Evolutionary conservation across 148 eudicot species (phyloP).

Genomic region (Spergularia bocconei): DNA sequence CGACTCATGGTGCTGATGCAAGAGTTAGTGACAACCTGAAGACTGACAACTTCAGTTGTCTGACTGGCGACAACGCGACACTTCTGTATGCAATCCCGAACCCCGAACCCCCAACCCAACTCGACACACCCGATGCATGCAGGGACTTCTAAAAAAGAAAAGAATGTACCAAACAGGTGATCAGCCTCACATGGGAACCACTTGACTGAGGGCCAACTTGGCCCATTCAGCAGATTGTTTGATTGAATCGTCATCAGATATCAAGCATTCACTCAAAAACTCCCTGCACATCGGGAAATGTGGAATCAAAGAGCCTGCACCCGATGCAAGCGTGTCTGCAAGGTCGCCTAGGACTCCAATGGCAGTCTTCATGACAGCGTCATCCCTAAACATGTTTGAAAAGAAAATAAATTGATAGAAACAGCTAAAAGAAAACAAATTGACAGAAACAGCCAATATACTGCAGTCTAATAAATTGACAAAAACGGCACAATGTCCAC

Average conservation of each 20-base stretch:
- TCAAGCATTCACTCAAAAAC: slow-evolving; percentile 76
- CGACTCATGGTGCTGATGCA: slow-evolving; percentile 46
- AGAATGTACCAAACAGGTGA: slow-evolving; percentile 42
- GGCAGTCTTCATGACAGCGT: slow-evolving; percentile 84
- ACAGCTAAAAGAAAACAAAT: not conserved
- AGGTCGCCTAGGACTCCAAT: slow-evolving; percentile 96
- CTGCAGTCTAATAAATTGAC: not conserved
- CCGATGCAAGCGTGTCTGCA: slow-evolving; percentile 83
- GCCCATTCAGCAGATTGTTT: slow-evolving; percentile 99
- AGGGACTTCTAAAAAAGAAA: slow-evolving; percentile 52
- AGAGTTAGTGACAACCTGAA: slow-evolving; percentile 57
- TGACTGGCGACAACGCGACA: slow-evolving; percentile 60
- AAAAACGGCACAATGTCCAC: slow-evolving; percentile 25
- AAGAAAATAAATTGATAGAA: not conserved
- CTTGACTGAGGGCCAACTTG: slow-evolving; percentile 72
- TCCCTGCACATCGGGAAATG: slow-evolving; percentile 79
- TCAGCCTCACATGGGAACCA: slow-evolving; percentile 63
- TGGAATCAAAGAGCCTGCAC: slow-evolving; percentile 79
- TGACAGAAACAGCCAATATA: not conserved
- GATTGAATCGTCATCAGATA: slow-evolving; percentile 78
- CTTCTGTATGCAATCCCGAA: slow-evolving; percentile 54
- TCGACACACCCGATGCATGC: slow-evolving; percentile 77
- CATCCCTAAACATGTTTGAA: slow-evolving; percentile 56
- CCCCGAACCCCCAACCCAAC: slow-evolving; percentile 50
- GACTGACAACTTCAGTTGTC: slow-evolving; percentile 56